phyloP scores from a whole-genome alignment of 192 early-diverging fungal species.

The Dimargaris cristalligena region DNA sequence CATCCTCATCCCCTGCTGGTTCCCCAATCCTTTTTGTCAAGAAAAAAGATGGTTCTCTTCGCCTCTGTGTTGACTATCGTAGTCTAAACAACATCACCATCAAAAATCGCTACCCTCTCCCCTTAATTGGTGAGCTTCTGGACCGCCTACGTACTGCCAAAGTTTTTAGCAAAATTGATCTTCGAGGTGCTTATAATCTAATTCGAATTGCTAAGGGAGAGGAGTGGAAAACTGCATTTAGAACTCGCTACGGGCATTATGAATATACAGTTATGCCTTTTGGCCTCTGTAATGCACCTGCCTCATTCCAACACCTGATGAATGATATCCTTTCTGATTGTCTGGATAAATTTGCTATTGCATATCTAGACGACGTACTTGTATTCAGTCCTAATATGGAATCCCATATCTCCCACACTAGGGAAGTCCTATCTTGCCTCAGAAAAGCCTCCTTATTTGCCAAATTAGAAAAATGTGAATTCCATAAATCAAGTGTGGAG shows the following conservation, averaged over 20 bases:
- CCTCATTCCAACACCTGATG: slow-evolving; percentile 23
- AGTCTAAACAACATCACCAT: slow-evolving; percentile 22
- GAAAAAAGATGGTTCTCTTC: slow-evolving; percentile 21
- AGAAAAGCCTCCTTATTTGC: slow-evolving; percentile 9
- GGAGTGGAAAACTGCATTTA: slow-evolving; percentile 19
- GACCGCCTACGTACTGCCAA: not conserved
- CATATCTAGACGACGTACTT: slow-evolving; percentile 31
- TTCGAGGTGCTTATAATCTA: slow-evolving; percentile 3
- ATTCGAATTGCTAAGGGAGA: slow-evolving; percentile 12
- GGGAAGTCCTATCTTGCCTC: no score
- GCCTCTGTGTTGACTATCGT: slow-evolving; percentile 25
- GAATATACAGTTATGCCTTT: slow-evolving; percentile 24
- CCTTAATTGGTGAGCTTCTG: slow-evolving; percentile 20
- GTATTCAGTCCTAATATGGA: slow-evolving; percentile 23
- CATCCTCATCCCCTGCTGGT: no score
- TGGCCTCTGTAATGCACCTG: slow-evolving; percentile 21
- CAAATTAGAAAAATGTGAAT: slow-evolving; percentile 20
- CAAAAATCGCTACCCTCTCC: slow-evolving; percentile 23
- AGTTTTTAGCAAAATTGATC: slow-evolving; percentile 5
- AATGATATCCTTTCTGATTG: slow-evolving; percentile 18
- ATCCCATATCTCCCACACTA: no score
- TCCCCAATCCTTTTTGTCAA: slow-evolving; percentile 22
- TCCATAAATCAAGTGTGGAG: not conserved
- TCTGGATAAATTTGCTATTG: slow-evolving; percentile 8
- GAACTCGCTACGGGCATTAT: slow-evolving; percentile 14